A percentile compares a stretch with the other conserved stretches of the same genome.
phyloP scores from a whole-genome alignment of 352 stramenopile species.

The Phytophthora niederhauseri region DNA sequence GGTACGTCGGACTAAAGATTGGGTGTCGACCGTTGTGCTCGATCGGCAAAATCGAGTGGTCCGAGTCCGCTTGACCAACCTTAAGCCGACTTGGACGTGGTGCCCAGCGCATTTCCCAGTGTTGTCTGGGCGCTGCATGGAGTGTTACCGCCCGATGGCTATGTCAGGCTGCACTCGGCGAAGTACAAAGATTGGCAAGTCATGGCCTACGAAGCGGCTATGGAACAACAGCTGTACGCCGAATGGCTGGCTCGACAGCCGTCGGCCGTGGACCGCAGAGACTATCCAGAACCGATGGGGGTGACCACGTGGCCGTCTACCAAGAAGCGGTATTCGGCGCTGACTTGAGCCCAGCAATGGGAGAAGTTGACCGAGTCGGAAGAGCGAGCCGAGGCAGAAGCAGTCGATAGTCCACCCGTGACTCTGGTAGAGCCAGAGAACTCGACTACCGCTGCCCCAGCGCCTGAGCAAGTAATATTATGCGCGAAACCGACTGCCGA shows the following conservation, averaged over 20 bases:
- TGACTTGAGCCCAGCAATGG: not conserved
- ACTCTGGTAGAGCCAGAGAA: no score
- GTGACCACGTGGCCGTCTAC: not conserved
- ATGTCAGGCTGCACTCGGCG: not conserved
- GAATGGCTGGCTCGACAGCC: conserved; percentile 1
- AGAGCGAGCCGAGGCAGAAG: no score
- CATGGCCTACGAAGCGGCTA: not conserved
- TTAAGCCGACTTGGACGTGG: conserved; percentile 90
- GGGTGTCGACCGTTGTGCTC: conserved; percentile 49
- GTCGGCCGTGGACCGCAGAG: not conserved
- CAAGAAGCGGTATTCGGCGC: not conserved
- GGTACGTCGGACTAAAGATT: not conserved
- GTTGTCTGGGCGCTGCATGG: not conserved
- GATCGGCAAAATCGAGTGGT: conserved; percentile 65
- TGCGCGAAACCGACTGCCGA: no score
- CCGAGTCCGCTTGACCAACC: conserved; percentile 53
- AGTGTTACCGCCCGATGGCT: not conserved
- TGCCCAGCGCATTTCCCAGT: conserved; percentile 92
- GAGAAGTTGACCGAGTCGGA: not conserved
- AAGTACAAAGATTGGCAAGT: conserved; percentile 1
- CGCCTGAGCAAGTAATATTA: no score
- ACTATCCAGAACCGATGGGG: not conserved
- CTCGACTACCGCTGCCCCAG: no score
- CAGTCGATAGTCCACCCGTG: no score
- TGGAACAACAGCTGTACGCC: not conserved